phyloP scores from a whole-genome alignment of 2,329 filamentous ascomycete genomes.

The Talaromyces sp. region DNA sequence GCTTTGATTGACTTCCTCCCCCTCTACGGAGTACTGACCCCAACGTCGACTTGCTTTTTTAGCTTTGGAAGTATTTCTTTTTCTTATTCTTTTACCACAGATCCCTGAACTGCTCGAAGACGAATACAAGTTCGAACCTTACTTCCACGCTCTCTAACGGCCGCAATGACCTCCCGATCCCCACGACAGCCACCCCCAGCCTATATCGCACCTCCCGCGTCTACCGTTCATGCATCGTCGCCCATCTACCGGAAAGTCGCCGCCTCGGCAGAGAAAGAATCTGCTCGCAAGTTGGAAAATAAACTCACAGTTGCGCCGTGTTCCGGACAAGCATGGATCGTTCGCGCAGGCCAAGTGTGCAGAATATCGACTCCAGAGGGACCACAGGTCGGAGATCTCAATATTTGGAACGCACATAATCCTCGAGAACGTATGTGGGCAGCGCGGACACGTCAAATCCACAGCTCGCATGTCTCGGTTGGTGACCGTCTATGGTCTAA shows the following conservation, averaged over 20 bases:
- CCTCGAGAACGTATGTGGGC: conserved; percentile 82
- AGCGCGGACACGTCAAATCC: conserved; percentile 70
- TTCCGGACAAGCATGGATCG: conserved; percentile 69
- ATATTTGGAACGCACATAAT: conserved; percentile 74
- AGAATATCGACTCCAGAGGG: conserved; percentile 72
- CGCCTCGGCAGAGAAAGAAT: conserved; percentile 29
- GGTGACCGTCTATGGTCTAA: conserved; percentile 74
- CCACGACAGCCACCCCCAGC: conserved; percentile 36
- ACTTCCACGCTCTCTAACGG: neutral
- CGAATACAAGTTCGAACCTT: neutral
- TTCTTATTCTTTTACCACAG: too few species aligned
- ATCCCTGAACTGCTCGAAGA: too few species aligned
- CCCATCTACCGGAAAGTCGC: conserved; percentile 38
- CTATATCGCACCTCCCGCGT: conserved; percentile 35
- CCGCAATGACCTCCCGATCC: conserved; percentile 25
- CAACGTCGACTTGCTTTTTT: neutral
- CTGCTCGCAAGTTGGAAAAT: conserved; percentile 31
- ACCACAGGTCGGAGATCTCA: conserved; percentile 78
- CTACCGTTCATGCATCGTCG: conserved; percentile 35
- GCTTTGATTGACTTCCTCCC: neutral
- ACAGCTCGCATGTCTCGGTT: conserved; percentile 68
- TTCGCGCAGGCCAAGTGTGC: conserved; percentile 64
- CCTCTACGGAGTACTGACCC: neutral
- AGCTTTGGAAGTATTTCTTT: neutral
- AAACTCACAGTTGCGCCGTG: conserved; percentile 67